Conservation (phyloP, 2,329 filamentous ascomycete species). For the Plectosphaerella sp. region DNA sequence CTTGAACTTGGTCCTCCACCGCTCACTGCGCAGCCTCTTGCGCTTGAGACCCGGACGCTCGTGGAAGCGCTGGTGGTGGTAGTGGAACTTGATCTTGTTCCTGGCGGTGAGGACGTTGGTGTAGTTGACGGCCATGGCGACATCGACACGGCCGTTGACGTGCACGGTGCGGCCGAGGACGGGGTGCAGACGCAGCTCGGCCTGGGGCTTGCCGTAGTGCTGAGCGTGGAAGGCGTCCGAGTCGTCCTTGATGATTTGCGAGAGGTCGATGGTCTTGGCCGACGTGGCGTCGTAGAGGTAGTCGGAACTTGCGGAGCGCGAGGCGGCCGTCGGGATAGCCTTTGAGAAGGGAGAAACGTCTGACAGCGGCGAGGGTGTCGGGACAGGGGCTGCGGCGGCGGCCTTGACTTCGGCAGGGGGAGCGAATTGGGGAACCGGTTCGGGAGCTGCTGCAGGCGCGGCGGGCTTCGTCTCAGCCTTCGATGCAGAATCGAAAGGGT, state of each 20-base stretch:
- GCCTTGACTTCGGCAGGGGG: neutral
- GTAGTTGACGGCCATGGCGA: constrained; percentile 37
- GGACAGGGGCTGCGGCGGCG: neutral
- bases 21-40: constrained; percentile 67
- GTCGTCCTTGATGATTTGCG: constrained; percentile 28
- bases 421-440: neutral
- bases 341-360: neutral
- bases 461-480: neutral
- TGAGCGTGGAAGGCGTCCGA: constrained; percentile 16
- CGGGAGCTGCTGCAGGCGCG: neutral
- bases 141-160: constrained; percentile 37
- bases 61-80: constrained; percentile 64
- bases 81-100: constrained; percentile 49
- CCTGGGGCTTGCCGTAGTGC: constrained; percentile 9
- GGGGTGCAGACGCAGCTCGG: constrained; percentile 32
- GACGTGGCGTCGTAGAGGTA: constrained; percentile 11
- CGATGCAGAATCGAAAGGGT: neutral
- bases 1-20: constrained; percentile 68
- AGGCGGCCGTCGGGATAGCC: neutral
- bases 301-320: neutral
- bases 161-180: constrained; percentile 39
- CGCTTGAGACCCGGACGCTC: constrained; percentile 72
- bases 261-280: constrained; percentile 21
- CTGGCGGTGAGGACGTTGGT: constrained; percentile 31
- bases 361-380: neutral